phyloP scores from a whole-genome alignment of 345 rosid species.

The Gossypium longicalyx region DNA sequence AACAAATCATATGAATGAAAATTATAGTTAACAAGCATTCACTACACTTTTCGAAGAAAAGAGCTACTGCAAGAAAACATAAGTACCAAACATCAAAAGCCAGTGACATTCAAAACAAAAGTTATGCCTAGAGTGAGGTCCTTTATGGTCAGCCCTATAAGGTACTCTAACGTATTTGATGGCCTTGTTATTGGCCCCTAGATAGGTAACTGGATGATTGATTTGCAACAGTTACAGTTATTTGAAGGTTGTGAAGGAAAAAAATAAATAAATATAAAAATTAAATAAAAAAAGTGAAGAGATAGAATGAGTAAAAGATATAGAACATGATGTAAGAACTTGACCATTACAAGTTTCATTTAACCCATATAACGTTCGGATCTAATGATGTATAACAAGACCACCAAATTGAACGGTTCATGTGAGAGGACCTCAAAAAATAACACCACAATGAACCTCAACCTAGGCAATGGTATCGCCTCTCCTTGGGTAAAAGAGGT shows the following conservation, averaged over 20 bases:
- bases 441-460: neutral
- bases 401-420: neutral
- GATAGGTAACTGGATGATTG: no score
- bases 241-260: no score
- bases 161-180: no score
- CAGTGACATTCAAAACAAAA: neutral
- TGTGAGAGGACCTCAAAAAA: neutral
- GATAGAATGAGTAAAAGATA: neutral
- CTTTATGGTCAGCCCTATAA: no score
- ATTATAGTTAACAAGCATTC: neutral
- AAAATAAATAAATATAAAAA: no score
- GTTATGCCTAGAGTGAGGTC: neutral
- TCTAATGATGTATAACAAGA: neutral
- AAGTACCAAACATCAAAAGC: neutral
- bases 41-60: slow-evolving; percentile 2
- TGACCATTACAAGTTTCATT: neutral
- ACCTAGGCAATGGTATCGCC: neutral
- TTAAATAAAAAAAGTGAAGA: no score
- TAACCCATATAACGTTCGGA: neutral
- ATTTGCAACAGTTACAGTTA: no score
- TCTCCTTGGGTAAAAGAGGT: neutral
- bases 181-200: no score
- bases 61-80: neutral
- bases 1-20: slow-evolving; percentile 16
- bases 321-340: neutral